Evolutionary conservation across 768 basidiomycete genomes (phyloP), one percentile per base, ranked within the genome.

Genomic region (Lentinula boryana): DNA sequence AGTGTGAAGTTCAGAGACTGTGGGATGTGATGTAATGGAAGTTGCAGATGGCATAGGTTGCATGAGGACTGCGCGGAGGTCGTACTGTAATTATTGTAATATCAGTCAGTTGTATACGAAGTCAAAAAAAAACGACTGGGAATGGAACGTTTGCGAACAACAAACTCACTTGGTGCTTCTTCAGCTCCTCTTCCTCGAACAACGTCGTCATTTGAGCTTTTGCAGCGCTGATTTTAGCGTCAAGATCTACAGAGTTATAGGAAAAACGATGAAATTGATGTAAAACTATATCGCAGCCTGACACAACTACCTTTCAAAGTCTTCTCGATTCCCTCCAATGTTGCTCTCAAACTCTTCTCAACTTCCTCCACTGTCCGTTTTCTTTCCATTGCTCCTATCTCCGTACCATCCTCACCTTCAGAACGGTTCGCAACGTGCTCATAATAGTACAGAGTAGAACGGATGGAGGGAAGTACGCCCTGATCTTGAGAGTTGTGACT

Each of bases 21-120:
- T 33, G 4, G 51, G 51, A 12, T 16, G 33, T 0, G 31, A 8
- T 23, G 27, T 6, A 3, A 4, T 36, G 3, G 51, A 50, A 23
- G 10, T 27, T 12, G 31, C 13, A 50, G 46, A 48, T 8, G 46
- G 6, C 21, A 31, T 9, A 55, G 55, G 55, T 13, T 32, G 55
- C 55, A 56, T 56, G 38, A 56, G 55, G 38, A 56, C 55, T 27
- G 55, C 55, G 13, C 55, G 36, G 23, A 56, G 55, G 23, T 44
- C 40, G 6, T 56, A 56, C 38, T 27, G 13, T 21, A 10, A n/a
- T 2, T 43, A 49, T 18, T 49, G 8, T 9, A 9, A 9, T 0
- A 27, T 21, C 0, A 49, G 48, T 46, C 44, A 46, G 1, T 1
- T 1, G 41, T 13, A 18, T 5, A n/a, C 16, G 0, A 2, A 48